Conservation (phyloP, 2,329 filamentous ascomycete species). For the Aspergillus ochraceoroseus region DNA sequence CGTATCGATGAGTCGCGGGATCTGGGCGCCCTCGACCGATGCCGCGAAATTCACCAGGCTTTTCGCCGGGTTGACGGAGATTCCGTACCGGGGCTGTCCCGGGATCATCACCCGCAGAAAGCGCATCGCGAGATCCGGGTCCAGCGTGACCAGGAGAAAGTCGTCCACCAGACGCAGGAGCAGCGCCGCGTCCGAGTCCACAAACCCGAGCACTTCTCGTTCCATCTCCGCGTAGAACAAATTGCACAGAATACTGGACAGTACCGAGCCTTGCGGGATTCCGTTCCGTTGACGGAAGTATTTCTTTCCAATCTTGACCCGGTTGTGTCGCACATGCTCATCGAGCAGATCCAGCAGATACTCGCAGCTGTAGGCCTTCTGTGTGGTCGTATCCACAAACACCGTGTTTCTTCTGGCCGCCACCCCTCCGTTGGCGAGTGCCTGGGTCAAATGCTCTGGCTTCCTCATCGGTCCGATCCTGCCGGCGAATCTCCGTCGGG, state of each 20-base stretch:
- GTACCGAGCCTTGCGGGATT: slow-evolving; percentile 86
- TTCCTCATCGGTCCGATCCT: slow-evolving; percentile 48
- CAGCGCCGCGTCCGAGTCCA: slow-evolving; percentile 57
- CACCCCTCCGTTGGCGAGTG: slow-evolving; percentile 34
- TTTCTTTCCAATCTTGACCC: slow-evolving; percentile 82
- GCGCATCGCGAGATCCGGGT: slow-evolving; percentile 58
- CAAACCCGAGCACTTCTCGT: slow-evolving; percentile 61
- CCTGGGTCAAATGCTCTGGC: slow-evolving; percentile 44
- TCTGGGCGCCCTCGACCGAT: slow-evolving; percentile 49
- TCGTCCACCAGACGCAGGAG: slow-evolving; percentile 85
- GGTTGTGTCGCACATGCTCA: slow-evolving; percentile 76
- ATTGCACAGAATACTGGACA: slow-evolving; percentile 85
- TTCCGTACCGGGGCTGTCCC: slow-evolving; percentile 74
- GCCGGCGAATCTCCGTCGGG: slow-evolving; percentile 49
- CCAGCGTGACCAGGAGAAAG: slow-evolving; percentile 79
- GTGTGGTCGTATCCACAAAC: slow-evolving; percentile 66
- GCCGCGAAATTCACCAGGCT: slow-evolving; percentile 79
- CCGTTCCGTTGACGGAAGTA: slow-evolving; percentile 82
- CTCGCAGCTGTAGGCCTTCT: slow-evolving; percentile 53
- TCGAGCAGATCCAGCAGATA: slow-evolving; percentile 65
- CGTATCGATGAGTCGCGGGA: slow-evolving; percentile 48
- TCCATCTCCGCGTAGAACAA: slow-evolving; percentile 95
- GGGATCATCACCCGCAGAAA: slow-evolving; percentile 78
- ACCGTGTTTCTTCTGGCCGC: slow-evolving; percentile 61
- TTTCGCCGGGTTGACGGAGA: slow-evolving; percentile 70